Base-by-base conservation (phyloP, 2,329 filamentous ascomycete genomes). In the Gremmenia infestans region DNA sequence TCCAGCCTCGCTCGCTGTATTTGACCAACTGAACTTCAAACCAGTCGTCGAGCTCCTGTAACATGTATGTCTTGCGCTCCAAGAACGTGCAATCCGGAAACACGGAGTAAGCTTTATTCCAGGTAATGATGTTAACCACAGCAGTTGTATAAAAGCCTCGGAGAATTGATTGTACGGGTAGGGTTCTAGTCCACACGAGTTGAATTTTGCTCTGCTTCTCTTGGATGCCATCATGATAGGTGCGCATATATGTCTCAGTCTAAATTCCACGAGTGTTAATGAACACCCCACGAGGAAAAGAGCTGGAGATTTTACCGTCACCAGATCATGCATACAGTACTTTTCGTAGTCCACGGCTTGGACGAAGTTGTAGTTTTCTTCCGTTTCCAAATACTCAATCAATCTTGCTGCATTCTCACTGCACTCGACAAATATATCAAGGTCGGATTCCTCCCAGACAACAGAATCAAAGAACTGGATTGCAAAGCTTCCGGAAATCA, bases 371-470 rank as follows among this genome's bases (percentile, higher is more conserved):
- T 45, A 45, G 4, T 3, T 19, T 19, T 45, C 42, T 23, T 45
- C 8, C 9, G 2, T 11, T 1, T 7, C 17, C 15, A 45, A 22
- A n/a, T 45, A 45, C 14, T 45, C 15, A 6, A n/a, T n/a, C 15
- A 45, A 17, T 19, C 11, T n/a, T 2, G 23, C 23, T 7, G 23
- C 22, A 35, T 36, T 11, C n/a, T 36, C 35, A 23, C 36, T 14
- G 22, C 22, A 11, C 8, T 54, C 28, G 14, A 58, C 45, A 25
- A 51, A 59, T 5, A 55, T 53, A 37, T 59, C 56, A 9, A 56
- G n/a, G 51, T 59, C 53, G 5, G 56, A 54, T 5, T 55, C 53
- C 19, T 53, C 25, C 56, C 56, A 59, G n/a, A 53, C 47, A 11
- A 46, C 40, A 22, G 39, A 37, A 40, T 55, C 49, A 25, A 59